phyloP scores from a whole-genome alignment of 1,139 yeast genomes.

The Sugiyamaella castrensis region DNA sequence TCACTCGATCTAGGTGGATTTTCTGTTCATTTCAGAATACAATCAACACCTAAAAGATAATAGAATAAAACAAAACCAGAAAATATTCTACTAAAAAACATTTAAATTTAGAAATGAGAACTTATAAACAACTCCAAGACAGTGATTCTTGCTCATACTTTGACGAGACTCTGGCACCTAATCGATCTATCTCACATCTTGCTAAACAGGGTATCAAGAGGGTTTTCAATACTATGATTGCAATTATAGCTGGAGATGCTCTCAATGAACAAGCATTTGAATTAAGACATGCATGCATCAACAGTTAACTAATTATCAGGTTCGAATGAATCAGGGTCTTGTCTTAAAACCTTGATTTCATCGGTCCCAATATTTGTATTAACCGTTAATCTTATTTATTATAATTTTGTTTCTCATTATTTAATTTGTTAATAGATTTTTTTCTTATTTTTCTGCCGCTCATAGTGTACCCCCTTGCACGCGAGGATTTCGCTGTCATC shows the following conservation, averaged over 20 bases:
- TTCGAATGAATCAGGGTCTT: no score
- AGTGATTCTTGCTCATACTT: constrained; percentile 1
- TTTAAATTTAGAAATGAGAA: background rate
- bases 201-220: constrained; percentile 14
- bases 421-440: no score
- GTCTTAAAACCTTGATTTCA: no score
- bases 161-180: constrained; percentile 8
- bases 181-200: constrained; percentile 11
- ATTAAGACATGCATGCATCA: no score
- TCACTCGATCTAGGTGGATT: background rate
- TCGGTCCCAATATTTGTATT: no score
- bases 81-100: background rate
- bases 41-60: background rate
- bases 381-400: no score
- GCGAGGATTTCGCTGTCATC: no score
- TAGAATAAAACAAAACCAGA: background rate
- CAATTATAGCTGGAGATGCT: constrained; percentile 11
- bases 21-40: background rate
- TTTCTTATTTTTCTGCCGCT: no score
- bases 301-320: no score
- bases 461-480: no score
- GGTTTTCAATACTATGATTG: constrained; percentile 5
- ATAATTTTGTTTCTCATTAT: no score
- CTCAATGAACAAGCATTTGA: constrained; percentile 10
- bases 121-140: background rate